phyloP scores from a whole-genome alignment of 2,329 filamentous ascomycete species.

The Cladobotryum mycophilum region DNA sequence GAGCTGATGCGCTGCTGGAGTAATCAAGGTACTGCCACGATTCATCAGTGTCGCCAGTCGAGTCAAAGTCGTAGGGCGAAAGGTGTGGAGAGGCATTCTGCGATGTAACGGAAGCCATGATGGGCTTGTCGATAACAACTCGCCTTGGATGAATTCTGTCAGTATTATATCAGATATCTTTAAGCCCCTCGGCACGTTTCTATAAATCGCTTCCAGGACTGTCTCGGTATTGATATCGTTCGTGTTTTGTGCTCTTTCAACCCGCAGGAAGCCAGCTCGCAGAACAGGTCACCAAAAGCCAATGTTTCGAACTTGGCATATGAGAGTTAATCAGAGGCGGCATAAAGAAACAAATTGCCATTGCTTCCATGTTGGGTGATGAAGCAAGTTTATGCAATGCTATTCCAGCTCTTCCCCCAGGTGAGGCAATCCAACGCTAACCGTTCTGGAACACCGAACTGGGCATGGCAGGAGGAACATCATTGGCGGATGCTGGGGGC shows the following conservation, averaged over 20 bases:
- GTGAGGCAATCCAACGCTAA: constrained; percentile 3
- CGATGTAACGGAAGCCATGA: constrained; percentile 35
- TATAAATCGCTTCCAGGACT: too few relatives aligned
- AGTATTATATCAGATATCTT: too few relatives aligned
- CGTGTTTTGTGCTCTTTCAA: too few relatives aligned
- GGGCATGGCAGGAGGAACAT: neutral
- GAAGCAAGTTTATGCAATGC: constrained; percentile 1
- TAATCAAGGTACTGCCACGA: constrained; percentile 40
- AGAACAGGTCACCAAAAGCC: too few relatives aligned
- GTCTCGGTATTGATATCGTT: too few relatives aligned
- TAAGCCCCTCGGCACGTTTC: too few relatives aligned
- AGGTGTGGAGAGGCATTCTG: constrained; percentile 31
- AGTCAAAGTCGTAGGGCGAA: constrained; percentile 35
- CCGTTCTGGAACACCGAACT: constrained; percentile 10
- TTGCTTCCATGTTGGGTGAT: neutral
- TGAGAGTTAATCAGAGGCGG: too few relatives aligned
- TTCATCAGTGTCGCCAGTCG: constrained; percentile 35
- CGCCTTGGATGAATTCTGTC: too few relatives aligned
- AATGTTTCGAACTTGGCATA: too few relatives aligned
- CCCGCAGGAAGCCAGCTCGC: too few relatives aligned
- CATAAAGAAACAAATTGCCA: too few relatives aligned
- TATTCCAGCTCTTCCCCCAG: neutral
- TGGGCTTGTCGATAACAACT: neutral
- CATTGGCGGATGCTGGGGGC: constrained; percentile 2
- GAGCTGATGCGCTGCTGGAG: constrained; percentile 26